Percentiles rank a stretch among this genome's conserved stretches.
Evolutionary conservation across 257 asterid genomes (phyloP).

Genomic region (Leptodermis oblonga): DNA sequence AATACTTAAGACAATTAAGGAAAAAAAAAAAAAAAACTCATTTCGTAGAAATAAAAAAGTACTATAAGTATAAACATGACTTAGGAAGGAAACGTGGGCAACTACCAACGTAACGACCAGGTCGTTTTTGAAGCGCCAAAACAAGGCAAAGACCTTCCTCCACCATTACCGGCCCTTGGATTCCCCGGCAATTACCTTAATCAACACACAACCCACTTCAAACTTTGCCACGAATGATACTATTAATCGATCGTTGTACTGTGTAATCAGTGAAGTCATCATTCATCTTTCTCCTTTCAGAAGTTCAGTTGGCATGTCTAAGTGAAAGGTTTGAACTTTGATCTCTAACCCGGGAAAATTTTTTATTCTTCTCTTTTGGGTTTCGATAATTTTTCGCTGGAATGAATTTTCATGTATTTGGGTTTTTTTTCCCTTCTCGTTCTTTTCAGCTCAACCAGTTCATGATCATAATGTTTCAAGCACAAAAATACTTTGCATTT

Average conservation of each 20-base stretch:
- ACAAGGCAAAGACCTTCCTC: neutral
- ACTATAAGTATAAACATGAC: too few species aligned
- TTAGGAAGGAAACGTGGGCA: neutral
- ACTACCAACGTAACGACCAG: constrained; percentile 11
- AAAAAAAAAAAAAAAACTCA: too few species aligned
- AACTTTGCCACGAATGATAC: neutral
- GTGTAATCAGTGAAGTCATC: neutral
- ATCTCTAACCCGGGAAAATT: neutral
- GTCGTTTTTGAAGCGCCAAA: constrained; percentile 18
- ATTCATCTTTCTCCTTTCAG: neutral
- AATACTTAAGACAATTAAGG: too few species aligned
- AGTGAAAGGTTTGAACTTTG: too few species aligned
- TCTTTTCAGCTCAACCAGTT: neutral
- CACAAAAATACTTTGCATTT: neutral
- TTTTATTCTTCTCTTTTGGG: neutral
- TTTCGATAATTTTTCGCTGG: neutral
- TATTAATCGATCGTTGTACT: neutral
- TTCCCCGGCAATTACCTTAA: neutral
- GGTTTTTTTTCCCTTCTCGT: neutral
- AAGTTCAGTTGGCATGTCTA: neutral
- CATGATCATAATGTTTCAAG: neutral
- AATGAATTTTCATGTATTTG: neutral
- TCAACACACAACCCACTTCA: neutral
- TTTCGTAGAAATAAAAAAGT: too few species aligned
- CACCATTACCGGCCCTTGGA: neutral